Conservation (phyloP, 2,329 filamentous ascomycete genomes). For the Ascochyta koolunga region DNA sequence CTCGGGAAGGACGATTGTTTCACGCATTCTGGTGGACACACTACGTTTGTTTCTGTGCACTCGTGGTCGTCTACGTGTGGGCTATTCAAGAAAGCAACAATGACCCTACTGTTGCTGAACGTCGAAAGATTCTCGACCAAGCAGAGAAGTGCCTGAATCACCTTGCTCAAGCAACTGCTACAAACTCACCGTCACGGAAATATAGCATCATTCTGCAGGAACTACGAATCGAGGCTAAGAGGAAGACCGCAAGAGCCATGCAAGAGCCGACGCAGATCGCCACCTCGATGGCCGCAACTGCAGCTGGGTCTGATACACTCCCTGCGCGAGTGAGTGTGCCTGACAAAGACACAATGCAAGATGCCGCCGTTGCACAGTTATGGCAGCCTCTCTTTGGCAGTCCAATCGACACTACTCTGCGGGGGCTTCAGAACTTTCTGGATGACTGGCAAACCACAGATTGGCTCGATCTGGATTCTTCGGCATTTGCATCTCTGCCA, state of each 20-base stretch:
- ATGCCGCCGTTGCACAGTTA: slow-evolving; percentile 3
- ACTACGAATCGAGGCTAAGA: slow-evolving; percentile 49
- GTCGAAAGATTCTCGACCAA: slow-evolving; percentile 46
- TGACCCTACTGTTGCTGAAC: slow-evolving; percentile 9
- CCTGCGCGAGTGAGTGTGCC: background rate
- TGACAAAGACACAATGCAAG: background rate
- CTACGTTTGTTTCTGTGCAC: slow-evolving; percentile 57
- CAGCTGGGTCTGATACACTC: background rate
- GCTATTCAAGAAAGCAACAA: slow-evolving; percentile 50
- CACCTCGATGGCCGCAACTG: background rate
- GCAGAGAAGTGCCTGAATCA: slow-evolving; percentile 55
- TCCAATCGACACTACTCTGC: slow-evolving; percentile 22
- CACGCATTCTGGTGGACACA: slow-evolving; percentile 58
- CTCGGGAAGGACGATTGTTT: slow-evolving; percentile 46
- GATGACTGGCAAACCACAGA: slow-evolving; percentile 44
- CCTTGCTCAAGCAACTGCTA: slow-evolving; percentile 54
- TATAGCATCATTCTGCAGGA: slow-evolving; percentile 58
- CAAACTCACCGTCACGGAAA: slow-evolving; percentile 55
- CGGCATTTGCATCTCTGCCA: slow-evolving; percentile 32
- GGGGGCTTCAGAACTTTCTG: slow-evolving; percentile 28
- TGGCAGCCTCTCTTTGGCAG: slow-evolving; percentile 32
- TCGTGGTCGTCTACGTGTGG: slow-evolving; percentile 57
- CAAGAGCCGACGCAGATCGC: slow-evolving; percentile 9
- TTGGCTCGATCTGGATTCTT: slow-evolving; percentile 45
- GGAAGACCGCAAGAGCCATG: slow-evolving; percentile 20